Evolutionary conservation across 306 rosid genomes (phyloP), one percentile per base, ranked within the genome.

Genomic region (Castanopsis chinensis): DNA sequence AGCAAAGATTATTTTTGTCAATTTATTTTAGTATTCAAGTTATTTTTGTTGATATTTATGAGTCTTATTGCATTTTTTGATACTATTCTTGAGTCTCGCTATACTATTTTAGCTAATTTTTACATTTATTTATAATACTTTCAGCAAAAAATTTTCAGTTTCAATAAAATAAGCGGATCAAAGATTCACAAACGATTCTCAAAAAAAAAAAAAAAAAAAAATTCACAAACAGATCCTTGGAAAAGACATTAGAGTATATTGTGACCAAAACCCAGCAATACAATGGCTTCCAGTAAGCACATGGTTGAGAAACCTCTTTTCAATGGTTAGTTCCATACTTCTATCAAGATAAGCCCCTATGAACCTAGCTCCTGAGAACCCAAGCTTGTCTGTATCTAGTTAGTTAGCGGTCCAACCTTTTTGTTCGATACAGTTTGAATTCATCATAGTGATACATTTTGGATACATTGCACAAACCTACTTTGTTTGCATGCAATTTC

Each of bases 181-280:
- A n/a, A n/a, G n/a, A n/a, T n/a, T n/a, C n/a, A n/a, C n/a, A n/a
- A n/a, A n/a, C n/a, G n/a, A n/a, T n/a, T n/a, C n/a, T n/a, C n/a
- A n/a, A n/a, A n/a, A n/a, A n/a, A n/a, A n/a, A n/a, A n/a, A n/a
- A n/a, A n/a, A n/a, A n/a, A n/a, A n/a, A n/a, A n/a, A n/a, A n/a
- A n/a, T n/a, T n/a, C n/a, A n/a, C n/a, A n/a, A n/a, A 35, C 3
- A 35, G 41, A 35, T 4, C 6, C 27, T 25, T 25, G 27, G 27
- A 41, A 41, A 41, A 41, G 45, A 41, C 45, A 41, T 8, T 8
- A 41, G 45, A 49, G 25, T 64, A 60, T 19, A 28, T 33, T 61
- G 55, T 33, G n/a, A 72, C 23, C 77, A 79, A 79, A 79, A 65
- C 30, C 72, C 51, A 49, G 28, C 63, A 14, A 19, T 55, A 43